Percentiles rank a stretch among this genome's conserved stretches.
These are phyloP conservation scores for Chenopodium formosanum DNA, from an alignment of 148 eudicot species.

Conservation along the genomic window DNA sequence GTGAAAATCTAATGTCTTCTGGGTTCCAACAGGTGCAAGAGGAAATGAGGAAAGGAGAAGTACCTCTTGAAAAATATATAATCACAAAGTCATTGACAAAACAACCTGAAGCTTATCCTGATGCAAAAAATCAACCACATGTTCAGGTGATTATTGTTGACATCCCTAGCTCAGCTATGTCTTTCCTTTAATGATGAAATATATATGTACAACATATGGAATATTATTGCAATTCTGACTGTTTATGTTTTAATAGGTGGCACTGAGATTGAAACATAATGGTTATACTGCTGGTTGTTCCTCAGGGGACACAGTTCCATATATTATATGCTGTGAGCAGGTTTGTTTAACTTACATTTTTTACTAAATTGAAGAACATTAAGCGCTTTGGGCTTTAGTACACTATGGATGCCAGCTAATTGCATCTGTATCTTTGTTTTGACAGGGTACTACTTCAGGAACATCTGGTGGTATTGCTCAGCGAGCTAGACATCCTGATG, in stretches of 20 bases:
- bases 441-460: conserved; percentile 62
- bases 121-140: conserved; percentile 95
- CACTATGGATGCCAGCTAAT: neutral
- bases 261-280: conserved; percentile 73
- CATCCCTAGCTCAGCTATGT: conserved; percentile 2
- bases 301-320: conserved; percentile 99
- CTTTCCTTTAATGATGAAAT: neutral
- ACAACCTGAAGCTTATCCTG: conserved; percentile 95
- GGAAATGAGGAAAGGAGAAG: conserved; percentile 87
- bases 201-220: neutral
- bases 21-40: conserved; percentile 64
- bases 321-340: conserved; percentile 89
- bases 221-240: neutral
- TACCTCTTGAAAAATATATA: conserved; percentile 81
- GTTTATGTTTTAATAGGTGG: conserved; percentile 50
- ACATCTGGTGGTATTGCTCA: conserved; percentile 80
- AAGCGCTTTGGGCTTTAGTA: neutral
- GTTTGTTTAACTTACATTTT: conserved; percentile 36
- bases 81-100: conserved; percentile 87
- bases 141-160: conserved; percentile 67
- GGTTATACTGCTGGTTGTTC: conserved; percentile 85
- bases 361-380: neutral
- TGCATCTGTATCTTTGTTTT: conserved; percentile 3
- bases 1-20: conserved; percentile 4
- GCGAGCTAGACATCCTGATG: conserved; percentile 99